Evolutionary conservation across 129 eudicot species (phyloP), one percentile per base, ranked within the genome.

Genomic region (Sambucus nigra): DNA sequence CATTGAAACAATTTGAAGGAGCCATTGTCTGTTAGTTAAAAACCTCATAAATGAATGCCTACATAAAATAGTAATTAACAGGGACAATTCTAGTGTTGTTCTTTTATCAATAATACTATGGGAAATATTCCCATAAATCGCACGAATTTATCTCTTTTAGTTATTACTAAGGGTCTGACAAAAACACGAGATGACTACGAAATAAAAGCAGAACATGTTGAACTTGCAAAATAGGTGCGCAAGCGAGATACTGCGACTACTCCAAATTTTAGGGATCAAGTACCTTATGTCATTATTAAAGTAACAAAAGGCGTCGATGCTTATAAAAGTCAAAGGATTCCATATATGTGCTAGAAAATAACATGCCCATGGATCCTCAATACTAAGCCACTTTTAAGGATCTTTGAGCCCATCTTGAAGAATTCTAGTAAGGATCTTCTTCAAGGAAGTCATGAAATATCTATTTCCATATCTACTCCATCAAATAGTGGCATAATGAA

Each of bases 191-290:
- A 86, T 42, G 79, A 91, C 70, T 91, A 91, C 74, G 95, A 79
- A 76, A 86, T 79, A 6, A 91, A 91, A 72, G 74, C 99, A 44
- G 99, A 95, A 74, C 99, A 91, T 70, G 95, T 85, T 64, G 95
- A 91, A 69, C 95, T 91, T 64, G 99, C 99, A 24, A 95, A 91
- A 61, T 81, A 95, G 20, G 86, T 91, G 99, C 86, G 95, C 18
- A 91, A 91, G 99, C 57, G 99, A 74, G 99, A 92, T 86, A 84
- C 99, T 74, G 99, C 96, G 28, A 86, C 96, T 42, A 96, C 99
- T 52, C 99, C 99, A 31, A 77, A 70, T 73, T 87, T 92, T 25
- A 96, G 99, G 51, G 99, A 92, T 71, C 83, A 96, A 67, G 99
- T 92, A 45, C 99, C 99, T 46, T 92, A 92, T 63, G 99, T 92